Evolutionary conservation across 371 early-diverging fungal species (phyloP).

Genomic region (Furculomyces boomerangus): DNA sequence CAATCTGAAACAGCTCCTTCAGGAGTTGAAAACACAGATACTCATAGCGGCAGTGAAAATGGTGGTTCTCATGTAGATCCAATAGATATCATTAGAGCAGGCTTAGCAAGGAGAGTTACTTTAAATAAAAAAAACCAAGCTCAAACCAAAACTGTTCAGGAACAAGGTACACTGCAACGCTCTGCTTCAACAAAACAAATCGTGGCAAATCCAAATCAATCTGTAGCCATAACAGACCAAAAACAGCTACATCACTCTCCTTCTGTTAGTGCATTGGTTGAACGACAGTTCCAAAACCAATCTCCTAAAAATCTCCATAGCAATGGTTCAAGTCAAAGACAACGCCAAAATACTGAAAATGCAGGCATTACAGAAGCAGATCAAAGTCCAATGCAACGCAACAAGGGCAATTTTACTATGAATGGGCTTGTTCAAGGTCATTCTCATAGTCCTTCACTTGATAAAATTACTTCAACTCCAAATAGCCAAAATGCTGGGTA

Average conservation of each 20-base stretch:
- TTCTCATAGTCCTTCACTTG: not conserved
- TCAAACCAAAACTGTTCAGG: slow-evolving; percentile 1
- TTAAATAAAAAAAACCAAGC: slow-evolving; percentile 17
- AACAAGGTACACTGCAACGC: not conserved
- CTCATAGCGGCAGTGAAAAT: not conserved
- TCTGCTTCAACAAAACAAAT: not conserved
- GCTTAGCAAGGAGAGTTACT: slow-evolving; percentile 20
- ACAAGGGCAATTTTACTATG: not conserved
- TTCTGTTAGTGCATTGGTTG: not conserved
- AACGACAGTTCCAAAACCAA: not conserved
- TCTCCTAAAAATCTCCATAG: not conserved
- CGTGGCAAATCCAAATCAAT: not conserved
- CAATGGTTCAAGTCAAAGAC: not conserved
- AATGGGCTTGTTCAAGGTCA: not conserved
- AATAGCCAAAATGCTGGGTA: not conserved
- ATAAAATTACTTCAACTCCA: not conserved
- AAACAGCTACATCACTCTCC: not conserved
- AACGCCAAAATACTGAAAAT: not conserved
- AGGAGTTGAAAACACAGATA: too few relatives aligned
- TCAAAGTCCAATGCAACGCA: not conserved
- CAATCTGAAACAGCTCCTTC: too few relatives aligned
- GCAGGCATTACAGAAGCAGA: not conserved
- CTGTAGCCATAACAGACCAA: not conserved
- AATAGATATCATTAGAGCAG: slow-evolving; percentile 22
- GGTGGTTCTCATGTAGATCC: slow-evolving; percentile 9